Evolutionary conservation across 1,284 basidiomycete genomes (phyloP).

Genomic region (Bjerkandera adusta): DNA sequence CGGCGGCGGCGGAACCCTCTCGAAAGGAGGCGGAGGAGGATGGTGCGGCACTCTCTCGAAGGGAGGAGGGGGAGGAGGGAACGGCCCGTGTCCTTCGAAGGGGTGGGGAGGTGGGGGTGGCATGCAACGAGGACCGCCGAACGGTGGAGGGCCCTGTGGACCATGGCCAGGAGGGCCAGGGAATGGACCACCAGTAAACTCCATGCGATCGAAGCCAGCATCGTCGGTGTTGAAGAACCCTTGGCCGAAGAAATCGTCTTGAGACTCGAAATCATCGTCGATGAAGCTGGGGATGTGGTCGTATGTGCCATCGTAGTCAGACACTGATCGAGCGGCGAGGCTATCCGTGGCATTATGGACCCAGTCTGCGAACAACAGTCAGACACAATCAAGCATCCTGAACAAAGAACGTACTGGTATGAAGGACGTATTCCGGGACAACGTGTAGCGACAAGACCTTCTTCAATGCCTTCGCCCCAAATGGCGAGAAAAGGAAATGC

Average conservation of each 20-base stretch:
- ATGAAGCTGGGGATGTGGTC: background rate
- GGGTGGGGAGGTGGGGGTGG: slow-evolving; percentile 3
- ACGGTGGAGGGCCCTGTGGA: slow-evolving; percentile 1
- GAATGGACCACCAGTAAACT: too few species aligned
- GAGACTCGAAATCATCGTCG: background rate
- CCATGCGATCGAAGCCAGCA: too few species aligned
- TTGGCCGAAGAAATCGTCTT: too few species aligned
- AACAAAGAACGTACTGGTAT: slow-evolving; percentile 44
- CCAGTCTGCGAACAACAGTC: slow-evolving; percentile 18
- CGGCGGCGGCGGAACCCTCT: background rate
- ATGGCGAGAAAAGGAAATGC: slow-evolving; percentile 68
- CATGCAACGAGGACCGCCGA: background rate
- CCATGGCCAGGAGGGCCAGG: background rate
- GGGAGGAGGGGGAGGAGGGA: slow-evolving; percentile 1
- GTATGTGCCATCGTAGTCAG: background rate
- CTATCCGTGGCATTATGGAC: slow-evolving; percentile 24
- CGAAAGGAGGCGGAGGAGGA: background rate
- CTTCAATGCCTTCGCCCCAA: slow-evolving; percentile 52
- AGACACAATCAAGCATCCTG: background rate
- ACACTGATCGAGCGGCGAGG: background rate
- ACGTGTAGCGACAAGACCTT: slow-evolving; percentile 71
- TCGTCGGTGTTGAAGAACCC: too few species aligned
- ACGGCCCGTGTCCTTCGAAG: background rate
- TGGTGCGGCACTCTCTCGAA: background rate
- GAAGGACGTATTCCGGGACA: slow-evolving; percentile 54